Evolutionary conservation across 176 grass and related monocot species (phyloP), one percentile per base, ranked within the genome.

Genomic region (Microstegium vimineum): DNA sequence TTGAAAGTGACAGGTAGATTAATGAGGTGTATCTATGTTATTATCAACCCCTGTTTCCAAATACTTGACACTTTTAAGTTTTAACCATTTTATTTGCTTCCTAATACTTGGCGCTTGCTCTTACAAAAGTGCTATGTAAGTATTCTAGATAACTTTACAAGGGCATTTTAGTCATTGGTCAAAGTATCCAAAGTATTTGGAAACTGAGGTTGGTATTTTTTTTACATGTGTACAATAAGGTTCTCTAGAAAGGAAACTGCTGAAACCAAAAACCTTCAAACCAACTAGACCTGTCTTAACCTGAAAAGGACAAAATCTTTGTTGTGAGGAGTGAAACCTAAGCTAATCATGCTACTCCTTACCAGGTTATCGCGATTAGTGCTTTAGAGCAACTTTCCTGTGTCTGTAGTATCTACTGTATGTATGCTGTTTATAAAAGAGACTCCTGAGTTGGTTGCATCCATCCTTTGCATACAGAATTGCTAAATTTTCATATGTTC

Each of bases 311-410:
- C 6, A 40, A 71, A 67, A 74, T 76, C 15, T 65, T 68, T 32
- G 17, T 59, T 88, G 67, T 20, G 61, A 89, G 37, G 59, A 84
- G 61, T 80, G 69, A n/a, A 20, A 61, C 47, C 51, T 75, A 75
- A 89, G 35, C 37, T 84, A 40, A 67, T 47, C 3, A 73, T 81
- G 26, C 45, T 46, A 12, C 10, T 18, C 25, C 57, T 43, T 69
- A 26, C 69, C 69, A 66, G 66, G 66, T 81, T 66, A 28, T 35
- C 57, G 34, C 34, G 37, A 22, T 36, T 60, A 62, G 7, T 45
- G 27, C 14, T 47, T 37, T 46, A 33, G 10, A 27, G 6, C 17
- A 60, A 45, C 62, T 75, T 34, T 36, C 20, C 16, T 20, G 35
- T 76, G 71, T 73, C 17, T n/a, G 38, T 61, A 56, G 51, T 56